Evolutionary conservation across 805 yeast species (phyloP).

Genomic region (Candida jianshihensis): DNA sequence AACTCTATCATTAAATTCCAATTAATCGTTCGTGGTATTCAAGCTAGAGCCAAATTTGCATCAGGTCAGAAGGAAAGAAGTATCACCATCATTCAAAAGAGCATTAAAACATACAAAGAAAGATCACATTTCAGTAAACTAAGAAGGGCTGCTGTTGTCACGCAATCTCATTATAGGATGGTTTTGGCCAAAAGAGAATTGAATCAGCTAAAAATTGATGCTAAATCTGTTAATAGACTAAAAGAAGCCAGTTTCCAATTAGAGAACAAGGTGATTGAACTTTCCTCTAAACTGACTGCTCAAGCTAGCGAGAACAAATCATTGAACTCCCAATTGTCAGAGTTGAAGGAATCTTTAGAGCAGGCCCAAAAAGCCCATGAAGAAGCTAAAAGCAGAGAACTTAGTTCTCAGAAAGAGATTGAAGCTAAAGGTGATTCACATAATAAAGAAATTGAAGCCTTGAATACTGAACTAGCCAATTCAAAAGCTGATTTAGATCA

Average conservation of each 20-base stretch:
- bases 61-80: slow-evolving; percentile 51
- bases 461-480: slow-evolving; percentile 48
- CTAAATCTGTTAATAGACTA: slow-evolving; percentile 83
- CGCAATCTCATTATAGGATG: slow-evolving; percentile 77
- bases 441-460: slow-evolving; percentile 35
- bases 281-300: slow-evolving; percentile 75
- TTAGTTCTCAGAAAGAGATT: slow-evolving; percentile 41
- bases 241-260: slow-evolving; percentile 88
- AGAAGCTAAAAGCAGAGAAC: slow-evolving; percentile 46
- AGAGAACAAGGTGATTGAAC: slow-evolving; percentile 95
- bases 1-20: slow-evolving; percentile 37
- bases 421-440: slow-evolving; percentile 41
- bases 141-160: slow-evolving; percentile 51
- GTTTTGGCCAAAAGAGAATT: slow-evolving; percentile 64
- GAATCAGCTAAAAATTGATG: slow-evolving; percentile 66
- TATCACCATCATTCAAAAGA: slow-evolving; percentile 66
- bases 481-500: slow-evolving; percentile 50
- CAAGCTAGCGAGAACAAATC: slow-evolving; percentile 79
- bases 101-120: slow-evolving; percentile 62
- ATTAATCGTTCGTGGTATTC: slow-evolving; percentile 42
- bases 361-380: slow-evolving; percentile 49
- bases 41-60: slow-evolving; percentile 45
- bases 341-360: slow-evolving; percentile 42
- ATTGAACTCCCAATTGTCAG: slow-evolving; percentile 53
- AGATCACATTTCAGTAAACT: slow-evolving; percentile 43